These are phyloP conservation scores for Colletotrichum cordylinicola DNA, from an alignment of 2,329 filamentous ascomycete genomes.

Conservation along the genomic window DNA sequence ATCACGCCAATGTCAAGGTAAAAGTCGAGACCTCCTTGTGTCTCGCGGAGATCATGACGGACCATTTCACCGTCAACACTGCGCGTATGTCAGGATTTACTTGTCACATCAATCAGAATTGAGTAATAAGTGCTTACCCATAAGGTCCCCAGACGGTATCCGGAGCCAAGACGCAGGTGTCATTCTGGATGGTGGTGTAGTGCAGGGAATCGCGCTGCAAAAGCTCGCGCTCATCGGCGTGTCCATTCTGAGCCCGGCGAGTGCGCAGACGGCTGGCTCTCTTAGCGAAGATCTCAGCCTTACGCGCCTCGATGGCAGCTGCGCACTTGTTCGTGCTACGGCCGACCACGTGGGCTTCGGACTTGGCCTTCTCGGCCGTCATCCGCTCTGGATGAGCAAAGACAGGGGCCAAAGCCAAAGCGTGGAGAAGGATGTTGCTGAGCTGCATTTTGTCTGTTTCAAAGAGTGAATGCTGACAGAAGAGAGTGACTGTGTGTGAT, in stretches of 20 bases:
- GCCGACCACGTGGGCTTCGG: slow-evolving; percentile 47
- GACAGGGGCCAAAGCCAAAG: background rate
- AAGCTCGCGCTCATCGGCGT: slow-evolving; percentile 30
- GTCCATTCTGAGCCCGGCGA: background rate
- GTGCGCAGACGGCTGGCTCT: background rate
- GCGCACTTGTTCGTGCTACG: slow-evolving; percentile 45
- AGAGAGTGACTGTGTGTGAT: background rate
- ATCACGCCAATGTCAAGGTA: slow-evolving; percentile 13
- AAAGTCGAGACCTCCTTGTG: background rate
- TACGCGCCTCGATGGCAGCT: slow-evolving; percentile 51
- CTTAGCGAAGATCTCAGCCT: slow-evolving; percentile 42
- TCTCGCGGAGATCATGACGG: slow-evolving; percentile 5
- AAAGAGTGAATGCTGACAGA: background rate
- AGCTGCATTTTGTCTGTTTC: background rate
- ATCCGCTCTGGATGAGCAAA: slow-evolving; percentile 55
- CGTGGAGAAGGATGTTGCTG: background rate
- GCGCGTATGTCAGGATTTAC: background rate
- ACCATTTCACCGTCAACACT: slow-evolving; percentile 4
- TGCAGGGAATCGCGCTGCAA: slow-evolving; percentile 34
- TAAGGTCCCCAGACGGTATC: slow-evolving; percentile 56
- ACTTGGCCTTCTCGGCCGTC: slow-evolving; percentile 52
- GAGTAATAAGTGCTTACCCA: slow-evolving; percentile 27
- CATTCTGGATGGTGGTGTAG: slow-evolving; percentile 29
- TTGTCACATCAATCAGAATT: fast-evolving
- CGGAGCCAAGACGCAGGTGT: slow-evolving; percentile 48